Evolutionary conservation across 768 basidiomycete genomes (phyloP).

Genomic region (Boletus subcaerulescens): DNA sequence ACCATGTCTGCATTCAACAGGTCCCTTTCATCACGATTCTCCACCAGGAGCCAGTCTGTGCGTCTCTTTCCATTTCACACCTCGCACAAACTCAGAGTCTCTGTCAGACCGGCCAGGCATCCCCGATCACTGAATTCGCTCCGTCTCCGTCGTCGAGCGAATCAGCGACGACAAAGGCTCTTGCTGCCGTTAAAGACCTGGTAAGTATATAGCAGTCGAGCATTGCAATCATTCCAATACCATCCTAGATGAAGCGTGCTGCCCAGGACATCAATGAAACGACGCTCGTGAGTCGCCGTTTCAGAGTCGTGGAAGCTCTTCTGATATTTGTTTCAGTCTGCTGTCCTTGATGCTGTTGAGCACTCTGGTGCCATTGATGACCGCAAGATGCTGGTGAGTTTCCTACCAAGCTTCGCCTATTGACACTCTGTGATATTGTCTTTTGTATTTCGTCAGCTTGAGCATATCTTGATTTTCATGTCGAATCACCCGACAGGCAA

Average conservation of each 20-base stretch:
- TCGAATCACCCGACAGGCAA: constrained; percentile 52
- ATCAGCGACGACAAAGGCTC: constrained; percentile 20
- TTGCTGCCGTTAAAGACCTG: constrained; percentile 30
- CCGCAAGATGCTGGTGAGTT: constrained; percentile 69
- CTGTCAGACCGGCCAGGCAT: constrained; percentile 8
- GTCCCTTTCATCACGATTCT: constrained; percentile 30
- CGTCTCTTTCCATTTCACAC: not conserved
- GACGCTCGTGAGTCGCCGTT: constrained; percentile 14
- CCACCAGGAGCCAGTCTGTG: constrained; percentile 27
- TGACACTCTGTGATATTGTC: not conserved
- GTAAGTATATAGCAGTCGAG: constrained; percentile 6
- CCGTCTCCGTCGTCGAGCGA: constrained; percentile 10
- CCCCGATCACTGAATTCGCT: constrained; percentile 12
- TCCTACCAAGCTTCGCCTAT: not conserved
- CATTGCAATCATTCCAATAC: not conserved
- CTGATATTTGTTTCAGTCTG: constrained; percentile 38
- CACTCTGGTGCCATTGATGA: constrained; percentile 70
- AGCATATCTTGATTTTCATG: constrained; percentile 63
- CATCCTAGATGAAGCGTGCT: constrained; percentile 27
- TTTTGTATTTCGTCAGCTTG: constrained; percentile 46
- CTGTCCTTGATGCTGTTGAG: constrained; percentile 57
- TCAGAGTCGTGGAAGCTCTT: not conserved
- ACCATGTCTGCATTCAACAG: constrained; percentile 30
- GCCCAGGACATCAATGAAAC: constrained; percentile 31
- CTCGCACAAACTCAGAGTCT: not conserved